Conservation (phyloP, 23 red algal species). For the Gracilaria gracilis region DNA sequence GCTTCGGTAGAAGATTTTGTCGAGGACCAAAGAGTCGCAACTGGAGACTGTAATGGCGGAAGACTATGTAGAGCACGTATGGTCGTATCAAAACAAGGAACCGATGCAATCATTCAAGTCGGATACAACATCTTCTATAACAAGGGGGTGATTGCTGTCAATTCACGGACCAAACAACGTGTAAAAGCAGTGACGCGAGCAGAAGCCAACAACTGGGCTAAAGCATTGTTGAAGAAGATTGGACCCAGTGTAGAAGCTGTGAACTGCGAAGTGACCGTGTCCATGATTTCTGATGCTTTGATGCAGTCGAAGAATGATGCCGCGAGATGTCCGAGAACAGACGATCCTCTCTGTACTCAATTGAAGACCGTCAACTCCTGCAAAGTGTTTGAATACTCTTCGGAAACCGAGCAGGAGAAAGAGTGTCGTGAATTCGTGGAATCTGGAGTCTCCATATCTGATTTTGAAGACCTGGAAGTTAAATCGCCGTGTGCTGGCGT, state of each 20-base stretch:
- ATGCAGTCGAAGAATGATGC: conserved; percentile 13
- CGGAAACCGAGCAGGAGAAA: neutral
- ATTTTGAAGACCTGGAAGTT: neutral
- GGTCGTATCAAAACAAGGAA: neutral
- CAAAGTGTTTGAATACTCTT: neutral
- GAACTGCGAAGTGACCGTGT: neutral
- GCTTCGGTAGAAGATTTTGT: conserved; percentile 15
- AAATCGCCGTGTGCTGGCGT: neutral
- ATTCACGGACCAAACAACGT: neutral
- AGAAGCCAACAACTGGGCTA: conserved; percentile 6
- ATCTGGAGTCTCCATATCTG: neutral
- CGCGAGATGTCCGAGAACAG: neutral
- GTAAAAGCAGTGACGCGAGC: neutral
- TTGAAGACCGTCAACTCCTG: neutral
- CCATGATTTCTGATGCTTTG: neutral
- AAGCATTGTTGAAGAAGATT: neutral
- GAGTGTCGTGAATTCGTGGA: neutral
- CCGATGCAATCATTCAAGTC: neutral
- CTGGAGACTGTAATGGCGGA: neutral
- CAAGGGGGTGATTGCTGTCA: neutral
- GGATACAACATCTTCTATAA: conserved; percentile 6
- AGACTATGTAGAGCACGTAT: neutral
- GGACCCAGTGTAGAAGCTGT: neutral
- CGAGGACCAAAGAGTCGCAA: neutral
- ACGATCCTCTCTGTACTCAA: neutral